These are phyloP conservation scores for Paracoccidioides brasiliensis DNA, from an alignment of 2,329 filamentous ascomycete genomes.

Conservation along the genomic window DNA sequence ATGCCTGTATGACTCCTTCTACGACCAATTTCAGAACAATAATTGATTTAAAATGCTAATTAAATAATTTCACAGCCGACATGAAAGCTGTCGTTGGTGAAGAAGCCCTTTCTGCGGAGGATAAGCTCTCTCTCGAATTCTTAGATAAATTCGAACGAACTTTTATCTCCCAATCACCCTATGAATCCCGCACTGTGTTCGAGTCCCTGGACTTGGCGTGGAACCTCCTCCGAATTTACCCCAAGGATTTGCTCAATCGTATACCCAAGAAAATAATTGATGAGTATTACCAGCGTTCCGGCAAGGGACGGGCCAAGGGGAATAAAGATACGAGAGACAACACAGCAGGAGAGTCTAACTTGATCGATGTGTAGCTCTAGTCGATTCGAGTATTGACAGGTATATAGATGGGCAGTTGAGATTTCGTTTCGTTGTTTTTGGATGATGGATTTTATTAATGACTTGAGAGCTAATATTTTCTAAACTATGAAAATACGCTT, in stretches of 20 bases:
- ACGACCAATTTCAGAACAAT: background rate
- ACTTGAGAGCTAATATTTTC: background rate
- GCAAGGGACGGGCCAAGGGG: slow-evolving; percentile 23
- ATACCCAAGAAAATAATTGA: slow-evolving; percentile 72
- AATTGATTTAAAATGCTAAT: background rate
- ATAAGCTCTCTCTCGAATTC: slow-evolving; percentile 96
- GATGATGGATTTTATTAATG: background rate
- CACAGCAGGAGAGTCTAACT: slow-evolving; percentile 23
- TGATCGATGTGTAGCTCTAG: slow-evolving; percentile 28
- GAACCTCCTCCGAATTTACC: slow-evolving; percentile 92
- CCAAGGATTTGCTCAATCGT: slow-evolving; percentile 95
- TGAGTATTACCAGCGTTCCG: slow-evolving; percentile 61
- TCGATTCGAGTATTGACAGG: background rate
- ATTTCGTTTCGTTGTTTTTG: background rate
- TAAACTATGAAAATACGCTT: background rate
- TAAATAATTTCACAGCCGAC: slow-evolving; percentile 43
- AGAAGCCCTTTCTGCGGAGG: slow-evolving; percentile 86
- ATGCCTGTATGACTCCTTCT: slow-evolving; percentile 44
- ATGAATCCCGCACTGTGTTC: slow-evolving; percentile 82
- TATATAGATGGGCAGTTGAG: background rate
- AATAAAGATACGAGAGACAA: slow-evolving; percentile 38
- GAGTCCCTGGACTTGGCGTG: slow-evolving; percentile 93
- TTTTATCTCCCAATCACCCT: slow-evolving; percentile 84
- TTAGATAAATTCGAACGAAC: slow-evolving; percentile 95
- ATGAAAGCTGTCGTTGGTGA: slow-evolving; percentile 99